Evolutionary conservation across 805 yeast species (phyloP), one percentile per base, ranked within the genome.

Genomic region (Wickerhamomyces alni): DNA sequence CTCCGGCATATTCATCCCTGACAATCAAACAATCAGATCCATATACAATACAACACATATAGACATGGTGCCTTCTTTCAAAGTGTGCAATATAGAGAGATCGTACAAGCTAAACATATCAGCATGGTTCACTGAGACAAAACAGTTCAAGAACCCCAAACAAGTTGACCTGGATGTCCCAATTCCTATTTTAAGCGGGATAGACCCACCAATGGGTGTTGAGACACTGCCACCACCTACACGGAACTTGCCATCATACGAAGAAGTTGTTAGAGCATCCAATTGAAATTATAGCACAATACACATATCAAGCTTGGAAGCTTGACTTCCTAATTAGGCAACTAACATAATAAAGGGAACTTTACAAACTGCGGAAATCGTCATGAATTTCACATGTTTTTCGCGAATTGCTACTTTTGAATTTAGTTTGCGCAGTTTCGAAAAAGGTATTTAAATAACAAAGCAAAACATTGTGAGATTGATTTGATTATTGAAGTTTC

Each of bases 61-160:
- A 11, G 25, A 13, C 4, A 19, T 39, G 12, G 21, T 28, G 4
- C 42, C 45, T 30, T 50, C 63, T 32, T 81, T 81, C 54, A 57
- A 52, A 19, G 69, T 79, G 3, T 77, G 85, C 49, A 79, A 77
- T 49, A 64, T 81, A 15, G 54, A 63, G 10, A 64, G 85, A 33
- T 46, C 43, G 11, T 75, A 76, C 51, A 47, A 53, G 8, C 39
- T 75, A 28, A 55, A 49, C 26, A 50, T 72, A 13, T 45, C 49
- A 2, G 67, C 58, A 5, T 68, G 65, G 3, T 51, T 69, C 35
- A 35, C 41, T 3, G 46, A 42, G 7, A 29, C 41, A 1, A 32
- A 16, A 15, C 26, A 12, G 3, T 25, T 38, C 2, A 37, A 33
- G 17, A 21, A 27, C 1, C 15, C 26, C 3, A 36, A 32, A 10